phyloP scores from a whole-genome alignment of 495 filamentous ascomycete species.

The Glarea lozoyensis region DNA sequence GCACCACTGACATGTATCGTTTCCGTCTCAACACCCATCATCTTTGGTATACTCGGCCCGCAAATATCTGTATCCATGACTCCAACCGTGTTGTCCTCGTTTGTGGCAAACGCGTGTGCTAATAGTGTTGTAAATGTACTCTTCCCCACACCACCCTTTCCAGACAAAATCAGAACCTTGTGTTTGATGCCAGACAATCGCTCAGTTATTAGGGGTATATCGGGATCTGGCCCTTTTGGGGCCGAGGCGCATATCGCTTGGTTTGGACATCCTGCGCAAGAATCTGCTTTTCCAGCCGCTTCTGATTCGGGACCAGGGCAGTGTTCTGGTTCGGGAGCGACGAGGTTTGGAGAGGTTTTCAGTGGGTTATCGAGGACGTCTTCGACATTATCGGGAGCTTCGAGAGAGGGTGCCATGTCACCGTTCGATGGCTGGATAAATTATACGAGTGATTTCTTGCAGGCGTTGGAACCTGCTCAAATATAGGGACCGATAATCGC shows the following conservation, averaged over 20 bases:
- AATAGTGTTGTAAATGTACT: conserved; percentile 84
- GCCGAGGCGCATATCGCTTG: conserved; percentile 89
- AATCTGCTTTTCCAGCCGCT: conserved; percentile 73
- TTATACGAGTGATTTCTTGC: too few relatives aligned
- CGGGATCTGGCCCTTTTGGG: conserved; percentile 93
- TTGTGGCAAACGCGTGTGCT: conserved; percentile 75
- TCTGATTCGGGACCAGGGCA: conserved; percentile 91
- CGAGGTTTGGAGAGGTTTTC: conserved; percentile 65
- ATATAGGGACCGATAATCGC: too few relatives aligned
- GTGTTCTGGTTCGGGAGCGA: conserved; percentile 93
- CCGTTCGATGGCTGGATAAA: neutral
- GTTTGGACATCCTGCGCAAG: conserved; percentile 91
- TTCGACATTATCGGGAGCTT: conserved; percentile 53
- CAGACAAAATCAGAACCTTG: conserved; percentile 85
- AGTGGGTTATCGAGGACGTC: conserved; percentile 60
- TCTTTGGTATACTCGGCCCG: conserved; percentile 89
- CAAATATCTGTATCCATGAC: conserved; percentile 98
- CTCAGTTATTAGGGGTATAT: conserved; percentile 76
- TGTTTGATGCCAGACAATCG: conserved; percentile 75
- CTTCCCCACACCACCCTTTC: conserved; percentile 96
- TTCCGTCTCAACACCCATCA: conserved; percentile 93
- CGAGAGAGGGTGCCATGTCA: conserved; percentile 60
- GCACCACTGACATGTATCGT: conserved; percentile 74
- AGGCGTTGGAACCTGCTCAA: too few relatives aligned
- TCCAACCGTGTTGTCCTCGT: conserved; percentile 66